phyloP scores from a whole-genome alignment of 1,139 yeast genomes.

The Candida glucosophila region DNA sequence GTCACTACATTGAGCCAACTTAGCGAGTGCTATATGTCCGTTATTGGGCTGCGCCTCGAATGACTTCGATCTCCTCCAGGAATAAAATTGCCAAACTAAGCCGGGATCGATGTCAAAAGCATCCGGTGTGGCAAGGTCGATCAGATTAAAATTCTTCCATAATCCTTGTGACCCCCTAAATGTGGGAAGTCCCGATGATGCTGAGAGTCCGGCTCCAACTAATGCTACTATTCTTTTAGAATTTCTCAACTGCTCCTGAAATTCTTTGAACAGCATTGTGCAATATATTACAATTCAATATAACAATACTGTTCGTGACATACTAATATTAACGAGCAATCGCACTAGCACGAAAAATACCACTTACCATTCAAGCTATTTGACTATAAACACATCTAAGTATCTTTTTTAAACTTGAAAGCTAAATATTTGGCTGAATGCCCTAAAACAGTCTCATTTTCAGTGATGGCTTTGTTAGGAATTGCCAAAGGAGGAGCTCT shows the following conservation, averaged over 20 bases:
- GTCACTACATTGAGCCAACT: slow-evolving; percentile 19
- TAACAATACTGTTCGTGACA: no score
- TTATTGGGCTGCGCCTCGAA: slow-evolving; percentile 59
- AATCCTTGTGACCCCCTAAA: slow-evolving; percentile 66
- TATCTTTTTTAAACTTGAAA: slow-evolving; percentile 37
- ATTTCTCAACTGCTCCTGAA: slow-evolving; percentile 45
- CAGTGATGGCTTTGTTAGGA: slow-evolving; percentile 37
- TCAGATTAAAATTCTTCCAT: slow-evolving; percentile 73
- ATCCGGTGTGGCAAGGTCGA: slow-evolving; percentile 85
- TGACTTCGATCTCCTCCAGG: slow-evolving; percentile 60
- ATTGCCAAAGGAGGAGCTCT: slow-evolving; percentile 67
- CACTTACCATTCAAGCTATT: slow-evolving; percentile 1
- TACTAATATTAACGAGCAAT: no score
- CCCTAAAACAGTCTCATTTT: slow-evolving; percentile 34
- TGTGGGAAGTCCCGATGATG: slow-evolving; percentile 68
- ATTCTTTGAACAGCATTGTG: slow-evolving; percentile 37
- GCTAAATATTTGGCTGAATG: slow-evolving; percentile 66
- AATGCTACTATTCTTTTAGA: slow-evolving; percentile 60
- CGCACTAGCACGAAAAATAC: no score
- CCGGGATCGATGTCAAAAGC: slow-evolving; percentile 80
- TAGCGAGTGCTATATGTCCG: slow-evolving; percentile 66
- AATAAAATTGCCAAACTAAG: slow-evolving; percentile 82
- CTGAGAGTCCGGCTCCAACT: slow-evolving; percentile 82
- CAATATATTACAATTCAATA: no score
- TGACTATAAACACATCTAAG: slow-evolving; percentile 1